Percentiles rank a stretch among this genome's conserved stretches.
These are phyloP conservation scores for Acrocalymma vagum DNA, from an alignment of 2,329 filamentous ascomycete species.

Conservation along the genomic window DNA sequence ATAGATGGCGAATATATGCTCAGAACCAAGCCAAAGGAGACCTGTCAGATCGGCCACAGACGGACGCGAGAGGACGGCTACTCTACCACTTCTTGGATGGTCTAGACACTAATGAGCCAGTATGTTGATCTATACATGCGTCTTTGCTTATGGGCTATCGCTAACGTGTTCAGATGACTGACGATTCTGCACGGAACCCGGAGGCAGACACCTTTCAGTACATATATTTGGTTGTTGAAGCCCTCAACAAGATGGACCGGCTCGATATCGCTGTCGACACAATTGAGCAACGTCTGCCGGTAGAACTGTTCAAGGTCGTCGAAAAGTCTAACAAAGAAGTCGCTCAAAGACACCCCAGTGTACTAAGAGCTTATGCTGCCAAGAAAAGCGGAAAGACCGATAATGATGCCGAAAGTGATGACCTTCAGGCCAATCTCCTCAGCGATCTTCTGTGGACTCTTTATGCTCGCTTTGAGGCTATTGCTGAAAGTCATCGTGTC, in stretches of 20 bases:
- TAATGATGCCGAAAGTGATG: constrained; percentile 67
- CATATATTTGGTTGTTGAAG: constrained; percentile 84
- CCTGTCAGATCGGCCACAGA: constrained; percentile 38
- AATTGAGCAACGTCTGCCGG: constrained; percentile 90
- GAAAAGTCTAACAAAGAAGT: constrained; percentile 96
- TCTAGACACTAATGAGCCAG: constrained; percentile 60
- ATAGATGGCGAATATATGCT: constrained; percentile 87
- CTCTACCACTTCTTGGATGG: constrained; percentile 66
- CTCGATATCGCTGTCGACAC: constrained; percentile 87
- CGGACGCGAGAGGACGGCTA: constrained; percentile 58
- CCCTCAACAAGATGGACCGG: constrained; percentile 86
- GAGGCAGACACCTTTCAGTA: constrained; percentile 97
- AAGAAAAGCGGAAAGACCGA: constrained; percentile 70
- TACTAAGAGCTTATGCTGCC: constrained; percentile 62
- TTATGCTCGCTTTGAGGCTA: constrained; percentile 96
- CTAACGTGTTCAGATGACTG: constrained; percentile 64
- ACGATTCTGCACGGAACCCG: constrained; percentile 91
- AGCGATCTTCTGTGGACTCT: constrained; percentile 91
- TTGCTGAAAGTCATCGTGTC: constrained; percentile 92
- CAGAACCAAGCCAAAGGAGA: constrained; percentile 66
- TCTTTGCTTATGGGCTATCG: not conserved
- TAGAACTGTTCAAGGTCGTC: constrained; percentile 92
- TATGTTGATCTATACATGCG: constrained; percentile 27
- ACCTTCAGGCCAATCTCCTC: constrained; percentile 83
- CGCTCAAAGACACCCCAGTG: constrained; percentile 89